Percentiles rank a stretch among this genome's conserved stretches.
These are phyloP conservation scores for Picea glauca DNA, from an alignment of 75 land plant genomes.

Conservation along the genomic window DNA sequence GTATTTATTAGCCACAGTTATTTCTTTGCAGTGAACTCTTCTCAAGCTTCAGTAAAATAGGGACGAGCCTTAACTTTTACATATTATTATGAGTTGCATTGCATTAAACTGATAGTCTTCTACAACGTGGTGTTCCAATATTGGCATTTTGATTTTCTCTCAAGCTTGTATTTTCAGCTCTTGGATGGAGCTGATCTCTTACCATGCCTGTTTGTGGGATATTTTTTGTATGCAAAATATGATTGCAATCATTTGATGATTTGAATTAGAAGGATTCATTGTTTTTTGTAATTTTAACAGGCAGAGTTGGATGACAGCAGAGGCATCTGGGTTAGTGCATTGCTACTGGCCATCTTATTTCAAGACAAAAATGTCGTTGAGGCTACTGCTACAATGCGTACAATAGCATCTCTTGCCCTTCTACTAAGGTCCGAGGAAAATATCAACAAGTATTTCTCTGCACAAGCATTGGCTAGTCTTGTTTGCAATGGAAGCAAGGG, in stretches of 20 bases:
- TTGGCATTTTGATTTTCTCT: background rate
- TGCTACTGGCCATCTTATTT: constrained; percentile 23
- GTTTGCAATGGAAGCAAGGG: constrained; percentile 57
- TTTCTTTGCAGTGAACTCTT: background rate
- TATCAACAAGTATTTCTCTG: constrained; percentile 45
- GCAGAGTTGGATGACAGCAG: constrained; percentile 26
- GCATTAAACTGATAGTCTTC: background rate
- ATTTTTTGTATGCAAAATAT: background rate
- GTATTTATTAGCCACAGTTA: background rate
- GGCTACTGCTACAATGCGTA: constrained; percentile 34
- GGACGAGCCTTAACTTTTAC: background rate
- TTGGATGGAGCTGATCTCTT: background rate
- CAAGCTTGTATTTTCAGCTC: background rate
- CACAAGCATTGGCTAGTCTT: constrained; percentile 50
- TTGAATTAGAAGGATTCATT: background rate
- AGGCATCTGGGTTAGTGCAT: constrained; percentile 31
- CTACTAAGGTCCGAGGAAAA: constrained; percentile 35
- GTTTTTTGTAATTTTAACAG: constrained; percentile 3
- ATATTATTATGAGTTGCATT: too few relatives aligned
- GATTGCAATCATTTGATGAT: background rate
- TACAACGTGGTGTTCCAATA: background rate
- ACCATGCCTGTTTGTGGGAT: background rate
- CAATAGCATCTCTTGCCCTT: constrained; percentile 34
- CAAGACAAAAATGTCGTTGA: constrained; percentile 21
- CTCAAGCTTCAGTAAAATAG: background rate